phyloP scores from a whole-genome alignment of 2,329 filamentous ascomycete species.

The Nectriaceae sp. region DNA sequence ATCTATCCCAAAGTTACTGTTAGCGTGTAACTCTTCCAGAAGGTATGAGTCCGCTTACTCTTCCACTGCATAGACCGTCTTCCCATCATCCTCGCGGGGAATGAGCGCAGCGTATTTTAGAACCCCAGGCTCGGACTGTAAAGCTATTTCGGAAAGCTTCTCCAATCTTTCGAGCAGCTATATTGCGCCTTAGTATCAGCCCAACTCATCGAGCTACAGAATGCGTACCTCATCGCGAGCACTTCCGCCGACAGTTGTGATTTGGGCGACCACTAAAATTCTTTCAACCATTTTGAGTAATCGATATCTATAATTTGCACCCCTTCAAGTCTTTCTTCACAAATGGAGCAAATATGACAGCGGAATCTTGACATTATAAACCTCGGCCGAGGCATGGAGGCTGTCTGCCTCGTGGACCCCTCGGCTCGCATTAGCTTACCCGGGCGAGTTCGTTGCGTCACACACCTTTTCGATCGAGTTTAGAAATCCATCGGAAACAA shows the following conservation, averaged over 20 bases:
- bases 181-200: not conserved
- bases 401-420: not conserved
- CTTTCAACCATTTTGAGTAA: slow-evolving; percentile 4
- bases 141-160: not conserved
- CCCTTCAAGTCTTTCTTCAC: not conserved
- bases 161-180: slow-evolving; percentile 8
- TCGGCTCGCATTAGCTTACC: not conserved
- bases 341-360: not conserved
- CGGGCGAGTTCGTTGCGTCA: not conserved
- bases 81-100: slow-evolving; percentile 27
- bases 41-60: slow-evolving; percentile 23
- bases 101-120: slow-evolving; percentile 27
- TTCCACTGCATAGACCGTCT: slow-evolving; percentile 28
- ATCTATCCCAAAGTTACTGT: slow-evolving; percentile 20
- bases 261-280: slow-evolving; percentile 7
- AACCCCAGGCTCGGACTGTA: slow-evolving; percentile 6
- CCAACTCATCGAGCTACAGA: not conserved
- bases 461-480: no score
- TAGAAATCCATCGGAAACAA: no score
- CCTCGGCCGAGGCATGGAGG: not conserved
- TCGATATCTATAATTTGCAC: not conserved
- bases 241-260: slow-evolving; percentile 4
- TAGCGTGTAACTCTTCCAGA: not conserved
- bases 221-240: slow-evolving; percentile 9
- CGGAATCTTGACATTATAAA: not conserved